phyloP scores from a whole-genome alignment of 805 yeast genomes.

The Metschnikowia arizonensis region DNA sequence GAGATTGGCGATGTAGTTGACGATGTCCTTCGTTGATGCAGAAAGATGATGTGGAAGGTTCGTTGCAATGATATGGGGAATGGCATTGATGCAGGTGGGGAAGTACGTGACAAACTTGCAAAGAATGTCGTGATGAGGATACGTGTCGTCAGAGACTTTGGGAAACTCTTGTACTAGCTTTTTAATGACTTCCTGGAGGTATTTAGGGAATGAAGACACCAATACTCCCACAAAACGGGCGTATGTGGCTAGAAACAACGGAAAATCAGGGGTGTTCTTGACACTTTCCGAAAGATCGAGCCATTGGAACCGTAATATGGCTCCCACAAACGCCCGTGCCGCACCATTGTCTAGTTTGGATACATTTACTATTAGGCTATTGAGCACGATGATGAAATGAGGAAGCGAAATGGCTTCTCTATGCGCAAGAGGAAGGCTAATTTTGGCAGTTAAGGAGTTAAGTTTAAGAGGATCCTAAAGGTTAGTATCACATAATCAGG shows the following conservation, averaged over 20 bases:
- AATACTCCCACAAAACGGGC: conserved; percentile 71
- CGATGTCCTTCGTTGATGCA: conserved; percentile 48
- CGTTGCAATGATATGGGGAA: conserved; percentile 54
- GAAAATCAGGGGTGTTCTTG: conserved; percentile 17
- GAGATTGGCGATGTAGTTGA: conserved; percentile 64
- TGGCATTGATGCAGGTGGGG: conserved; percentile 72
- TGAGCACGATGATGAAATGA: conserved; percentile 54
- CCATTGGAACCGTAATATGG: conserved; percentile 68
- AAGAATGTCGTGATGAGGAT: conserved; percentile 56
- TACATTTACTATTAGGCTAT: conserved; percentile 57
- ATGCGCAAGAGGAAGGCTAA: conserved; percentile 49
- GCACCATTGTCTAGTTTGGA: conserved; percentile 59
- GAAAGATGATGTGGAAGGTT: conserved; percentile 77
- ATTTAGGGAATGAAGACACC: conserved; percentile 82
- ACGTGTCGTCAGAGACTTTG: conserved; percentile 18
- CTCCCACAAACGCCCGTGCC: conserved; percentile 50
- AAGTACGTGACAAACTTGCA: conserved; percentile 61
- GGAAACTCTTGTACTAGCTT: conserved; percentile 63
- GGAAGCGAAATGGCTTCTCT: conserved; percentile 50
- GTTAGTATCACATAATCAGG: not conserved
- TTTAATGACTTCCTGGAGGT: conserved; percentile 80
- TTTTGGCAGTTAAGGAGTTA: conserved; percentile 56
- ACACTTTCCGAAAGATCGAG: conserved; percentile 35
- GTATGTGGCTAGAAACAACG: conserved; percentile 48
- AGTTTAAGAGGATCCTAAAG: conserved; percentile 49